phyloP scores from a whole-genome alignment of 805 yeast species.

The Starmera dryadoides region DNA sequence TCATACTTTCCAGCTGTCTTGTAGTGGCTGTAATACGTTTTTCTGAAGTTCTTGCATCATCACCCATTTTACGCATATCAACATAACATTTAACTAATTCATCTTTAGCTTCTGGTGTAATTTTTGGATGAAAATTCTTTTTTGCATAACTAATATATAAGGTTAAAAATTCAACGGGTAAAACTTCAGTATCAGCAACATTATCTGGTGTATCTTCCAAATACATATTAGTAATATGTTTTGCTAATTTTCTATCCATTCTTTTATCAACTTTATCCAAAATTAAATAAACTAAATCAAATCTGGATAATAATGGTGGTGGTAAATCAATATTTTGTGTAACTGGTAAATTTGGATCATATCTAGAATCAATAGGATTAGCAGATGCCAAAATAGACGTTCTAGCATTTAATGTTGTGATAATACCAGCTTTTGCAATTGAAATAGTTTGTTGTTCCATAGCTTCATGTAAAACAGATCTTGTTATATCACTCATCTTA shows the following conservation, averaged over 20 bases:
- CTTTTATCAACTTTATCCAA: slow-evolving; percentile 88
- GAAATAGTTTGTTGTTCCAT: slow-evolving; percentile 99
- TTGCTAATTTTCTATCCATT: slow-evolving; percentile 79
- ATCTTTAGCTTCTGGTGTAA: slow-evolving; percentile 73
- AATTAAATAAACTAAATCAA: slow-evolving; percentile 88
- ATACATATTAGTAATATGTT: slow-evolving; percentile 87
- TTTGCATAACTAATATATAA: slow-evolving; percentile 92
- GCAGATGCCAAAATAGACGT: slow-evolving; percentile 95
- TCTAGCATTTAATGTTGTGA: slow-evolving; percentile 93
- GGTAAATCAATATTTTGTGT: slow-evolving; percentile 94
- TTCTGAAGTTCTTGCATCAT: slow-evolving; percentile 79
- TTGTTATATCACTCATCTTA: slow-evolving; percentile 90
- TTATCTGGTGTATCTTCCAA: slow-evolving; percentile 78
- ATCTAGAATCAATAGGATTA: slow-evolving; percentile 92
- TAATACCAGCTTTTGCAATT: slow-evolving; percentile 97
- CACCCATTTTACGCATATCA: slow-evolving; percentile 90
- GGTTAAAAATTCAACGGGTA: slow-evolving; percentile 85
- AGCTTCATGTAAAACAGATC: slow-evolving; percentile 95
- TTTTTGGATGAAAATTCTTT: slow-evolving; percentile 70
- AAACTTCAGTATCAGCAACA: slow-evolving; percentile 57
- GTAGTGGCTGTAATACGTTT: slow-evolving; percentile 96
- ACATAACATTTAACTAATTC: slow-evolving; percentile 86
- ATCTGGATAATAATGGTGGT: slow-evolving; percentile 91
- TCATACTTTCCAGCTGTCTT: slow-evolving; percentile 93
- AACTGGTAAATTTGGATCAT: slow-evolving; percentile 92